Conservation (phyloP, 169 alveolate genomes). For the Plasmodium relictum region DNA sequence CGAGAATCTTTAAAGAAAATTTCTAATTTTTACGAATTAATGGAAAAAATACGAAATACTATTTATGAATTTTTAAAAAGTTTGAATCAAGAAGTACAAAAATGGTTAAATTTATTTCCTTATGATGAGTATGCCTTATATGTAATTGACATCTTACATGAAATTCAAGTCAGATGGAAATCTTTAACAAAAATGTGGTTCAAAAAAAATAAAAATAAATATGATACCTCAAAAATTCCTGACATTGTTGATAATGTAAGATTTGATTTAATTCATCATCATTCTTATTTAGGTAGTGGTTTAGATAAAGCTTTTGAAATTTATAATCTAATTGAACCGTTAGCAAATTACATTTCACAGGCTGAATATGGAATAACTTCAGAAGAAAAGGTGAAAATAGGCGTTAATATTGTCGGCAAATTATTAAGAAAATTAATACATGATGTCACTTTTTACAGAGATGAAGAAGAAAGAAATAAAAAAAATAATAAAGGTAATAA, state of each 20-base stretch:
- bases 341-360: constrained; percentile 84
- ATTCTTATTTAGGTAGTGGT: constrained; percentile 84
- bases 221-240: constrained; percentile 89
- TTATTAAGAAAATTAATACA: constrained; percentile 85
- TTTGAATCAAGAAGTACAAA: constrained; percentile 81
- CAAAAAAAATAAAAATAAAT: constrained; percentile 76
- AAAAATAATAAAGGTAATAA: constrained; percentile 43
- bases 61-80: constrained; percentile 80
- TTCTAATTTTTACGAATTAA: constrained; percentile 35
- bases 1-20: constrained; percentile 75
- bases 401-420: constrained; percentile 86
- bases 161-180: constrained; percentile 81
- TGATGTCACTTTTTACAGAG: constrained; percentile 85
- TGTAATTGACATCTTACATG: constrained; percentile 81
- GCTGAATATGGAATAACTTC: constrained; percentile 89
- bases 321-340: constrained; percentile 81
- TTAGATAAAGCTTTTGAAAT: constrained; percentile 84
- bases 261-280: constrained; percentile 91
- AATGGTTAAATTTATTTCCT: constrained; percentile 84
- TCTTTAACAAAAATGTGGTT: constrained; percentile 74
- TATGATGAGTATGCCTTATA: constrained; percentile 84
- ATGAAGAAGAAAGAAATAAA: constrained; percentile 67
- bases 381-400: constrained; percentile 84
- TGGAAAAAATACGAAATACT: constrained; percentile 69
- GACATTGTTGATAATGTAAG: constrained; percentile 90